Base-by-base conservation (phyloP, 1,139 yeast genomes). In the Debaryomyces nepalensis region DNA sequence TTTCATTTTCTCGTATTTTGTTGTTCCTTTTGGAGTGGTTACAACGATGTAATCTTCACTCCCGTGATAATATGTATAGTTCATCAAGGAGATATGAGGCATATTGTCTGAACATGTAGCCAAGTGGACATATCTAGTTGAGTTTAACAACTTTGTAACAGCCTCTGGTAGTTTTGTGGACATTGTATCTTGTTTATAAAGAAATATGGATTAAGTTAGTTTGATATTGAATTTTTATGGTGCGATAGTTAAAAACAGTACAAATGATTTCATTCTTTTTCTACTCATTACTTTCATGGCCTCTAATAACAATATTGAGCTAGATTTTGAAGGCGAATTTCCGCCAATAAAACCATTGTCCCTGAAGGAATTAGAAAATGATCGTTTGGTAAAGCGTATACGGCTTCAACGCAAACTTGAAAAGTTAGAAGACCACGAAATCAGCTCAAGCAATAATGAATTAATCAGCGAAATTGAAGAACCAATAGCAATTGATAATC, bases 71-170 rank as follows among this genome's bases (percentile, higher is more conserved):
- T 81, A 87, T 4, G 93, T 82, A 60, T 87, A 90, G 63, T 88
- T 90, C 97, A 90, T 90, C 52, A 90, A 74, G 9, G 93, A 79
- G 2, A 89, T 95, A 52, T 90, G 95, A 5, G 97, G 97, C 24
- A 77, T 58, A 44, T 83, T 76, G 40, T 82, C 68, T 38, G 74
- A 66, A 45, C 87, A 79, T 2, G 97, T 90, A 6, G 91, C 97
- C 40, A 90, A 72, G 61, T 90, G 97, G 33, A 90, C 79, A 61
- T 82, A 84, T 47, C 84, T 74, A 12, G 87, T 82, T 7, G 78
- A 71, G 44, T 79, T 71, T 32, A 85, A 68, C 26, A 84, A 64
- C 8, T 67, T 66, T 32, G 73, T 61, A 10, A 84, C 84, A n/a
- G 77, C 70, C 4, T 72, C 75, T 9, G 91, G 89, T 20, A 83